Evolutionary conservation across 257 asterid genomes (phyloP).

Genomic region (Knoxia roxburghii): DNA sequence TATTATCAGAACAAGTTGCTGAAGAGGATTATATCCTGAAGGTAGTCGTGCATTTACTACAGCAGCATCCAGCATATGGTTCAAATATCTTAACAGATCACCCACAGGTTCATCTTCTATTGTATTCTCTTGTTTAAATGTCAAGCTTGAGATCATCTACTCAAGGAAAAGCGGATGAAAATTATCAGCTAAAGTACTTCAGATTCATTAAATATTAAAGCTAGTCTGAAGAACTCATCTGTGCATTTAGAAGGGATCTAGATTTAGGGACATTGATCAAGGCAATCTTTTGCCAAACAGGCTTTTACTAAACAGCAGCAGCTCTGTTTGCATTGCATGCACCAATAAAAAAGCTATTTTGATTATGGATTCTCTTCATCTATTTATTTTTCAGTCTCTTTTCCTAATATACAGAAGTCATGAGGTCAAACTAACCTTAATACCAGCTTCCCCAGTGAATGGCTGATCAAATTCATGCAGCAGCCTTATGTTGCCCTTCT

Average conservation of each 20-base stretch:
- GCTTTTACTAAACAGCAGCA: no score
- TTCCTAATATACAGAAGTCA: neutral
- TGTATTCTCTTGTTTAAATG: conserved; percentile 87
- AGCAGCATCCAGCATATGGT: conserved; percentile 58
- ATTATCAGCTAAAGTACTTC: neutral
- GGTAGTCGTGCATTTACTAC: conserved; percentile 66
- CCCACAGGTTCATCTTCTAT: conserved; percentile 71
- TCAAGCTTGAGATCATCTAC: conserved; percentile 88
- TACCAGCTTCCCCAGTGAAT: conserved; percentile 85
- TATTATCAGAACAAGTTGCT: conserved; percentile 90
- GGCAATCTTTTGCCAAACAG: no score
- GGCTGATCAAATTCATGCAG: conserved; percentile 86
- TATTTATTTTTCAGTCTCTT: no score
- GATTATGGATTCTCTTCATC: no score
- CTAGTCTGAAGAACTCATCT: neutral
- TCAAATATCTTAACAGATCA: conserved; percentile 74
- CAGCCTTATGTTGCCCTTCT: conserved; percentile 73
- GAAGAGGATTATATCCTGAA: conserved; percentile 81
- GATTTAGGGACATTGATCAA: no score
- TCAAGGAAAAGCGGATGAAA: conserved; percentile 3
- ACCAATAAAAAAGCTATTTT: no score
- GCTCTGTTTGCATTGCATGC: no score
- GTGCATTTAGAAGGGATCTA: no score
- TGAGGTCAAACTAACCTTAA: conserved; percentile 44
- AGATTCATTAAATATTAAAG: neutral